Conservation (phyloP, 345 rosid species). For the Euphorbia pulcherrima region DNA sequence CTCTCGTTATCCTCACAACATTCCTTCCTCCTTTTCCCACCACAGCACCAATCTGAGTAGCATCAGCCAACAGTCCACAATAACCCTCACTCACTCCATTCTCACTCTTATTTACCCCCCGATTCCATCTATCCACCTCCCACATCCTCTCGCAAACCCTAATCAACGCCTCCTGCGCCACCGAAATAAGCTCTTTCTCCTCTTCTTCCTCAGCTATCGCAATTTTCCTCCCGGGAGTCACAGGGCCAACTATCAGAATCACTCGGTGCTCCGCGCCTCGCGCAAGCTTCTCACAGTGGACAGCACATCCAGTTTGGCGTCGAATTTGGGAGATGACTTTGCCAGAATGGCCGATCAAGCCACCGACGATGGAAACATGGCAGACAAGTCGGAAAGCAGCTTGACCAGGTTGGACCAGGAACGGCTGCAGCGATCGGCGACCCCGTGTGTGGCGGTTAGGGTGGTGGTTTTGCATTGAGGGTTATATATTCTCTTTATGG, state of each 20-base stretch:
- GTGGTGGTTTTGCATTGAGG: constrained; percentile 10
- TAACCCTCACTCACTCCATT: constrained; percentile 35
- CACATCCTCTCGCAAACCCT: constrained; percentile 62
- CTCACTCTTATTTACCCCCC: constrained; percentile 19
- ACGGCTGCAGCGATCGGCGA: background rate
- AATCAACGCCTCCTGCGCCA: constrained; percentile 54
- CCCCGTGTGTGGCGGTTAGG: background rate
- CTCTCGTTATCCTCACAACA: constrained; percentile 43
- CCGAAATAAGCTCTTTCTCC: constrained; percentile 31
- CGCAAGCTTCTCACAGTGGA: constrained; percentile 6
- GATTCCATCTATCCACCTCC: constrained; percentile 37
- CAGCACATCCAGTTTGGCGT: constrained; percentile 15
- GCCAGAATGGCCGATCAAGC: constrained; percentile 23
- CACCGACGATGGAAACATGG: constrained; percentile 18
- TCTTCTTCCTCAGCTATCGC: constrained; percentile 7
- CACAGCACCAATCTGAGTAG: constrained; percentile 47
- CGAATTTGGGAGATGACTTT: constrained; percentile 19
- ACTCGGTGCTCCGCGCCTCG: constrained; percentile 17
- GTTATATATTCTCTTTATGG: no score
- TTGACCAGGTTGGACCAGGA: constrained; percentile 20
- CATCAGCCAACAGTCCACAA: constrained; percentile 55
- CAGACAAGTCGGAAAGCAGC: constrained; percentile 21
- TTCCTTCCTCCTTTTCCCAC: constrained; percentile 46
- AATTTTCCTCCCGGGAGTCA: constrained; percentile 9
- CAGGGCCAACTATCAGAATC: constrained; percentile 13